Evolutionary conservation across 352 stramenopile genomes (phyloP), one percentile per base, ranked within the genome.

Genomic region (Globisporangium mamillatum): DNA sequence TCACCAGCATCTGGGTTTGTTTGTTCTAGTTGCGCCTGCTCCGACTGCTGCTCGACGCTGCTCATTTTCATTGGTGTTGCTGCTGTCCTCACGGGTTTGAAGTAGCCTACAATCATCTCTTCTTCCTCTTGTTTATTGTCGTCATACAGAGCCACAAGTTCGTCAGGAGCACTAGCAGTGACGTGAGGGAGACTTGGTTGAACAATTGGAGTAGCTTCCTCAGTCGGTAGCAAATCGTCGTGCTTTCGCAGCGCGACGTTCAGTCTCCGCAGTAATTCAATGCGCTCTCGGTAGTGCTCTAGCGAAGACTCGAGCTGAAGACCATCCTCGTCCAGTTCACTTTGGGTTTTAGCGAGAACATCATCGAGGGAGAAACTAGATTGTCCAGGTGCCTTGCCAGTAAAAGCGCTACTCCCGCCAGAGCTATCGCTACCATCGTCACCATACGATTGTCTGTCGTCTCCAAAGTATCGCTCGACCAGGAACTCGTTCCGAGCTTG

Each of bases 401-500:
- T 29, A 46, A 22, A 12, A 38, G 25, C 29, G 22, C 62, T 25
- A 6, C 16, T 54, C 0, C 9, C 18, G 0, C 22, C 25, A 6
- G 66, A 66, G 24, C 68, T 60, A 12, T 66, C 61, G 25, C 75
- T 58, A 20, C 58, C 60, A 36, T 48, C 44, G 16, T 18, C 27
- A 10, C 29, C 22, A 27, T 50, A 10, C 32, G 50, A 7, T 7
- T 72, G 44, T n/a, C 32, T 50, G 12, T 72, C 66, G 4, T 70
- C 69, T 20, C 75, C 75, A 53, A 89, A 78, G 68, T 87, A 89
- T 18, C 79, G 79, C 54, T 86, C 76, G 0, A 81, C 56, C 0
- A 88, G 44, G 41, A 85, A 89, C 1, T 60, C 52, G 36, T 84
- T 82, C 0, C 81, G 78, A 12, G 68, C 73, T 9, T 69, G 63